phyloP scores from a whole-genome alignment of 2,329 filamentous ascomycete genomes.

The Apiospora marii region DNA sequence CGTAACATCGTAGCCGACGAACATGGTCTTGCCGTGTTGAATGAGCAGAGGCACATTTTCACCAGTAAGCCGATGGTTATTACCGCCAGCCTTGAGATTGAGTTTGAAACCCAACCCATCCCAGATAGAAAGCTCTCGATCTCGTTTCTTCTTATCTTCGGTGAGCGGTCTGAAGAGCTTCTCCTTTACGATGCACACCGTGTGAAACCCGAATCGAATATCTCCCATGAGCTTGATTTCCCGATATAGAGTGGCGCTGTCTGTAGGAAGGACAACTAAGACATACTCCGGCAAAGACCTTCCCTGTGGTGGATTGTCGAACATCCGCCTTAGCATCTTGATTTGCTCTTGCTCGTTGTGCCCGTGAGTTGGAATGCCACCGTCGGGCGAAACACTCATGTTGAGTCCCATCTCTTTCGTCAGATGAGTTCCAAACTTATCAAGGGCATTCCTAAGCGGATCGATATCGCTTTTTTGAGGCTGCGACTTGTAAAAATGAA shows the following conservation, averaged over 20 bases:
- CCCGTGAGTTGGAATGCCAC: not conserved
- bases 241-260: conserved; percentile 64
- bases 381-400: not conserved
- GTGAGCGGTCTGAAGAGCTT: not conserved
- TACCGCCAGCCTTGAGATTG: conserved; percentile 70
- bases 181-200: conserved; percentile 62
- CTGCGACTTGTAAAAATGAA: conserved; percentile 40
- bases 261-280: conserved; percentile 64
- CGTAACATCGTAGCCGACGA: conserved; percentile 78
- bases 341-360: not conserved
- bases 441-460: conserved; percentile 33
- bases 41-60: conserved; percentile 34
- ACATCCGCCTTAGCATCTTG: not conserved
- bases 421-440: conserved; percentile 48
- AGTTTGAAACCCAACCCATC: conserved; percentile 67
- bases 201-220: conserved; percentile 70
- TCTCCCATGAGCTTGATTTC: conserved; percentile 74
- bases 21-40: conserved; percentile 64
- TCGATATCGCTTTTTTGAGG: not conserved
- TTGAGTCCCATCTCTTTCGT: conserved; percentile 46
- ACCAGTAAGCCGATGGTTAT: conserved; percentile 63
- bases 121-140: conserved; percentile 57
- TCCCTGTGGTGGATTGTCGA: conserved; percentile 38
- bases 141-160: conserved; percentile 47
- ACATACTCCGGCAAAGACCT: conserved; percentile 53